These are phyloP conservation scores for Sporisorium sorghi DNA, from an alignment of 1,284 basidiomycete genomes.

Conservation along the genomic window DNA sequence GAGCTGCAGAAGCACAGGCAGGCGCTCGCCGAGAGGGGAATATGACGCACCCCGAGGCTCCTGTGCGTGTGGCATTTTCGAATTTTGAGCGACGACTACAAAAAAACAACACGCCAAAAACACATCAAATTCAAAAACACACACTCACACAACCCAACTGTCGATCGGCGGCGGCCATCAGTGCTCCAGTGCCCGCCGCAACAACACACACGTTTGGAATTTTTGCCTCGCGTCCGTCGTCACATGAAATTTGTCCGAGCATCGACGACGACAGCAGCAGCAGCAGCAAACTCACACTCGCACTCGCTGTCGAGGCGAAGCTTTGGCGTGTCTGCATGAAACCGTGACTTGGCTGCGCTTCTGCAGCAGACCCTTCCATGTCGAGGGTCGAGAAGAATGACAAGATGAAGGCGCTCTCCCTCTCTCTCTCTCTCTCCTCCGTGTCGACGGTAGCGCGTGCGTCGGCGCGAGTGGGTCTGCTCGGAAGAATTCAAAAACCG, in stretches of 20 bases:
- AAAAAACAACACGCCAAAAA: too few species aligned
- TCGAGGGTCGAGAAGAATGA: too few species aligned
- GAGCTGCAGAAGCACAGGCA: background rate
- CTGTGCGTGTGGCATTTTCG: too few species aligned
- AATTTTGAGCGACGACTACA: too few species aligned
- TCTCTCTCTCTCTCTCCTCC: background rate
- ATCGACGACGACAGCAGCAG: background rate
- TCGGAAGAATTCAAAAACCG: conserved; percentile 21
- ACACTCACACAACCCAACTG: too few species aligned
- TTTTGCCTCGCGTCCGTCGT: too few species aligned
- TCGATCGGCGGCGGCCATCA: too few species aligned
- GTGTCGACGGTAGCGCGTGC: background rate
- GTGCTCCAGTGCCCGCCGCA: too few species aligned
- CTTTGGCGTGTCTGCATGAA: conserved; percentile 4
- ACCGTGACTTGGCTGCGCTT: background rate
- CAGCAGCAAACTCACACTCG: background rate
- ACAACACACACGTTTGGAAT: too few species aligned
- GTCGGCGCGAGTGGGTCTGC: conserved; percentile 4
- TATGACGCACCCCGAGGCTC: background rate
- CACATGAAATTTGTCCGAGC: conserved; percentile 3
- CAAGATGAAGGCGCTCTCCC: too few species aligned
- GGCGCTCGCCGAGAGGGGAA: conserved; percentile 4
- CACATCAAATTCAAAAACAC: too few species aligned
- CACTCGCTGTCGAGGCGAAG: background rate
- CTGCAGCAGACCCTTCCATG: too few species aligned